Conservation (phyloP, 129 eudicot genomes). For the Flaveria bidentis region DNA sequence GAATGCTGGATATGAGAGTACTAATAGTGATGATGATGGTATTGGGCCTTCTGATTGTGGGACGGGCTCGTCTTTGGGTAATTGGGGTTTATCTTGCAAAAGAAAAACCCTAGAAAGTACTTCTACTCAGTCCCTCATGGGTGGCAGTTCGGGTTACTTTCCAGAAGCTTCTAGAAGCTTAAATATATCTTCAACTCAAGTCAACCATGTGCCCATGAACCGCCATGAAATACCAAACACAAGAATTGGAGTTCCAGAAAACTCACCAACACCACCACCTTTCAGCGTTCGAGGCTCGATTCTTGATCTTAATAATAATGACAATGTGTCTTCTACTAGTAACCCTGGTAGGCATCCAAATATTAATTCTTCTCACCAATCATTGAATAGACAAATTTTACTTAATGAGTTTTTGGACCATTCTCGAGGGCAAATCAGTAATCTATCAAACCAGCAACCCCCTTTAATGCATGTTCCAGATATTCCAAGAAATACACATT, state of each 20-base stretch:
- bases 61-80: conserved; percentile 45
- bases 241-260: conserved; percentile 44
- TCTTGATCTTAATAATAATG: conserved; percentile 19
- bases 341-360: conserved; percentile 39
- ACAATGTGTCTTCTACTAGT: conserved; percentile 30
- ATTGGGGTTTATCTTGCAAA: conserved; percentile 68
- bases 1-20: conserved; percentile 37
- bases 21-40: conserved; percentile 32
- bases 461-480: conserved; percentile 37
- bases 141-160: conserved; percentile 47
- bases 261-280: conserved; percentile 45
- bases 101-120: conserved; percentile 74
- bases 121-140: conserved; percentile 47
- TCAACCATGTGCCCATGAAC: conserved; percentile 33
- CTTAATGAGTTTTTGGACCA: conserved; percentile 50
- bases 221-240: conserved; percentile 44
- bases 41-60: conserved; percentile 42
- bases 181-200: conserved; percentile 44
- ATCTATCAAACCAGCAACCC: conserved; percentile 41
- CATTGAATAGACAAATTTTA: conserved; percentile 39
- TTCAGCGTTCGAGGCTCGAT: conserved; percentile 33
- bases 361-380: conserved; percentile 27
- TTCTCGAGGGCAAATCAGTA: conserved; percentile 34
- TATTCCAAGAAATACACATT: conserved; percentile 43
- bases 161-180: conserved; percentile 53